These are phyloP conservation scores for Pythium dissimile DNA, from an alignment of 352 stramenopile species.

Conservation along the genomic window DNA sequence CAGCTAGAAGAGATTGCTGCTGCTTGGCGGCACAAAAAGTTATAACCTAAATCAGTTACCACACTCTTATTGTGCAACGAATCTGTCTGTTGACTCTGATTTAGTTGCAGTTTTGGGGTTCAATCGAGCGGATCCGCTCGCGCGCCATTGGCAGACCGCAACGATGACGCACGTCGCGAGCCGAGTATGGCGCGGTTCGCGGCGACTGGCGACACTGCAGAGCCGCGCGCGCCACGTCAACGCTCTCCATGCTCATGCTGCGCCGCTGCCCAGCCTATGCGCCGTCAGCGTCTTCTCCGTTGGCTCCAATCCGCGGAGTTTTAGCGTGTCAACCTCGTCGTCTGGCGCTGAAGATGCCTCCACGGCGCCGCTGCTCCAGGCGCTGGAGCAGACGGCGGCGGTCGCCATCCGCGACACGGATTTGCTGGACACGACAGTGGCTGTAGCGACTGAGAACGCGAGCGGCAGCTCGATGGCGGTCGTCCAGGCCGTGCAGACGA, in stretches of 20 bases:
- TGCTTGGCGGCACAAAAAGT: background rate
- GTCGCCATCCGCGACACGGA: conserved; percentile 12
- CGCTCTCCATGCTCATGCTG: background rate
- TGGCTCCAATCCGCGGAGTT: conserved; percentile 9
- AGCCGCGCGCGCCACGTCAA: background rate
- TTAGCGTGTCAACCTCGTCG: conserved; percentile 4
- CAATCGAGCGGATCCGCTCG: background rate
- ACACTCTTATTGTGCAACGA: background rate
- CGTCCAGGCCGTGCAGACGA: conserved; percentile 55
- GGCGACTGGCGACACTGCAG: background rate
- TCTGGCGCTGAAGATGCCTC: background rate
- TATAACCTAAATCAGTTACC: background rate
- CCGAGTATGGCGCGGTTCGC: background rate
- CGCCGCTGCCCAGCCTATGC: background rate
- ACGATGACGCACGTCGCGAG: conserved; percentile 11
- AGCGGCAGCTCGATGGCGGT: conserved; percentile 25
- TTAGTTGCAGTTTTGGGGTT: conserved; percentile 4
- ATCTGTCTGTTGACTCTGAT: background rate
- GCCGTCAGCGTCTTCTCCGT: background rate
- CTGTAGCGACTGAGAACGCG: conserved; percentile 1
- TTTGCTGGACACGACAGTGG: conserved; percentile 3
- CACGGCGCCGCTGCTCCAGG: background rate
- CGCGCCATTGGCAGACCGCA: background rate
- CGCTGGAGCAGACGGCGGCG: conserved; percentile 3
- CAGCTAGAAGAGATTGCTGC: no score